Evolutionary conservation across 2,329 filamentous ascomycete species (phyloP).

Genomic region (Sporothrix sp.): DNA sequence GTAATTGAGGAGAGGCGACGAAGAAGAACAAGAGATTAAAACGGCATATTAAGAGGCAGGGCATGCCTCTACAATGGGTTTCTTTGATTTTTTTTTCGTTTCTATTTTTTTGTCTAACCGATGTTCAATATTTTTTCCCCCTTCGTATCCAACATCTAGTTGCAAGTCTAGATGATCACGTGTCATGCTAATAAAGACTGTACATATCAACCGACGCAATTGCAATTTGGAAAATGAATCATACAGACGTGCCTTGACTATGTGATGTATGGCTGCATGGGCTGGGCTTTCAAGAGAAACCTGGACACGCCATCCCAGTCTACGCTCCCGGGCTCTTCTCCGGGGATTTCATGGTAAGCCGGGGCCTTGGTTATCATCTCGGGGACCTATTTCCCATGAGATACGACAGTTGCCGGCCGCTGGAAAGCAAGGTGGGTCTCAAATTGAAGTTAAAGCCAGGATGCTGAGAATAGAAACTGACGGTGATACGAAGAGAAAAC

Average conservation of each 20-base stretch:
- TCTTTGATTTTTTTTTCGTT: background rate
- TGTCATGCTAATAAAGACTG: constrained; percentile 4
- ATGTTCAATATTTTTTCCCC: background rate
- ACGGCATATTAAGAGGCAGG: background rate
- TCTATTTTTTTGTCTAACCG: background rate
- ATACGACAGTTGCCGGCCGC: no score
- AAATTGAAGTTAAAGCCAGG: no score
- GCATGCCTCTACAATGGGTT: background rate
- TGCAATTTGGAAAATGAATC: background rate
- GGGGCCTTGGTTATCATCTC: no score
- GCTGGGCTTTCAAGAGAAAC: no score
- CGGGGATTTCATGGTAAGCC: no score
- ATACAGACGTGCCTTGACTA: no score
- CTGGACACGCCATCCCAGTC: no score
- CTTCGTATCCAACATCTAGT: background rate
- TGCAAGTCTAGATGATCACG: background rate
- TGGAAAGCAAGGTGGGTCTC: no score
- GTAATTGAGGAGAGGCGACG: constrained; percentile 27
- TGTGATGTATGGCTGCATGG: no score
- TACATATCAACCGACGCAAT: background rate
- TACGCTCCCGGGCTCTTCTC: no score
- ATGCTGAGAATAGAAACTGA: background rate
- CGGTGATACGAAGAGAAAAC: background rate
- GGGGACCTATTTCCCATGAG: no score
- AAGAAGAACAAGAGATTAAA: background rate